Evolutionary conservation across 768 basidiomycete genomes (phyloP).

Genomic region (Gloeopeniophorella convolvens): DNA sequence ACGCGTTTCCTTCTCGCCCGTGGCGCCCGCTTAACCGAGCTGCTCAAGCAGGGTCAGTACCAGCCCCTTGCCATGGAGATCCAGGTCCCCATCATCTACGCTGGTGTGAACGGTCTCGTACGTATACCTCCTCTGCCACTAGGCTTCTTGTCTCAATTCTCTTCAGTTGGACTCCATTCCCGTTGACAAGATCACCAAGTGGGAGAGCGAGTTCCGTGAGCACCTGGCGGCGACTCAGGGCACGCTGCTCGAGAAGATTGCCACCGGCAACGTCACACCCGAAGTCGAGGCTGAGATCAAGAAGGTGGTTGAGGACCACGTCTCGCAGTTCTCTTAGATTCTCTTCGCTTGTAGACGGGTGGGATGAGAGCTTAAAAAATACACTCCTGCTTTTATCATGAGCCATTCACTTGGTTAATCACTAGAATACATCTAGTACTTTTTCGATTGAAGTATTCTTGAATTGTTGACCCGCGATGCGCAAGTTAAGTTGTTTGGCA

Average conservation of each 20-base stretch:
- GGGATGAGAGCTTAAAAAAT: slow-evolving; percentile 12
- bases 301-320: slow-evolving; percentile 89
- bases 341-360: slow-evolving; percentile 6
- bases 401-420: slow-evolving; percentile 9
- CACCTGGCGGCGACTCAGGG: slow-evolving; percentile 73
- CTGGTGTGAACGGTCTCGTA: slow-evolving; percentile 98
- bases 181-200: slow-evolving; percentile 88
- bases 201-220: slow-evolving; percentile 89
- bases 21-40: slow-evolving; percentile 97
- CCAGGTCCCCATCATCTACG: slow-evolving; percentile 98
- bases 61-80: slow-evolving; percentile 91
- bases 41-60: slow-evolving; percentile 98
- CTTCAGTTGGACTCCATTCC: slow-evolving; percentile 85
- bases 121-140: slow-evolving; percentile 27
- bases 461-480: too few relatives aligned
- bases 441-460: too few relatives aligned
- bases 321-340: slow-evolving; percentile 60
- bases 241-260: slow-evolving; percentile 77
- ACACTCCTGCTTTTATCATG: slow-evolving; percentile 6
- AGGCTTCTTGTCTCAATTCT: not conserved
- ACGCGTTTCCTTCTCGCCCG: slow-evolving; percentile 97
- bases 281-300: slow-evolving; percentile 93
- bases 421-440: slow-evolving; percentile 10
- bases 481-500: too few relatives aligned
- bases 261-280: slow-evolving; percentile 74